Evolutionary conservation across 768 basidiomycete genomes (phyloP).

Genomic region (Leccinum truebloodii): DNA sequence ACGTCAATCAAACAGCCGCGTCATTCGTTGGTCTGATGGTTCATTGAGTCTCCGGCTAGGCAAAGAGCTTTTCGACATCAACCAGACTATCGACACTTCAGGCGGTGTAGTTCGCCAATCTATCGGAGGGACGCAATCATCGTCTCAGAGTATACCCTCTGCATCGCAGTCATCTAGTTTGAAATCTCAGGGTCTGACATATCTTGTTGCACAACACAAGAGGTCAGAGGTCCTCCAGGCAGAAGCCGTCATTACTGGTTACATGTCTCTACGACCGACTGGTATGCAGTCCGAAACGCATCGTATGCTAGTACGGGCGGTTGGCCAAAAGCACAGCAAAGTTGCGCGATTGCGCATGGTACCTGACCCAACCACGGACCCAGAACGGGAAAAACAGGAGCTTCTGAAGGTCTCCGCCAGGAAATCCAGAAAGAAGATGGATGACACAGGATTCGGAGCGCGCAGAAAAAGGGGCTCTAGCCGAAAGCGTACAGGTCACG

Average conservation of each 20-base stretch:
- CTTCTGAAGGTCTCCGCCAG: constrained; percentile 61
- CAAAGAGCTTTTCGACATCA: constrained; percentile 92
- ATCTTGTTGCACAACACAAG: constrained; percentile 89
- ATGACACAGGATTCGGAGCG: constrained; percentile 49
- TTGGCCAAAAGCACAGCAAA: constrained; percentile 83
- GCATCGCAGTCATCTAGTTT: constrained; percentile 38
- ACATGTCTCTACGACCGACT: constrained; percentile 81
- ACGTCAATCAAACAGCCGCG: constrained; percentile 85
- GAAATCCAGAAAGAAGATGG: constrained; percentile 61
- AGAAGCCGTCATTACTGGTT: constrained; percentile 80
- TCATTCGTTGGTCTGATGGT: constrained; percentile 97
- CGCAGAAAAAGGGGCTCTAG: constrained; percentile 51
- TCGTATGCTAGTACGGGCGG: constrained; percentile 82
- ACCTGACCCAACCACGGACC: constrained; percentile 74
- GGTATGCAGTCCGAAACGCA: constrained; percentile 92
- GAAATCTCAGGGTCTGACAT: constrained; percentile 77
- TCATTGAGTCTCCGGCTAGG: constrained; percentile 88
- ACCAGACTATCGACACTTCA: constrained; percentile 75
- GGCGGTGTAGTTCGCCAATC: constrained; percentile 62
- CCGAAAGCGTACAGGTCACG: constrained; percentile 41
- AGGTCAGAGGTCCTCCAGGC: constrained; percentile 84
- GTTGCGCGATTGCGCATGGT: constrained; percentile 77
- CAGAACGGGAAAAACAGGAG: constrained; percentile 72
- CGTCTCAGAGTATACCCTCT: constrained; percentile 42
- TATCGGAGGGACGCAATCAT: constrained; percentile 46